phyloP scores from a whole-genome alignment of 129 eudicot species.

The Ambrosia artemisiifolia region DNA sequence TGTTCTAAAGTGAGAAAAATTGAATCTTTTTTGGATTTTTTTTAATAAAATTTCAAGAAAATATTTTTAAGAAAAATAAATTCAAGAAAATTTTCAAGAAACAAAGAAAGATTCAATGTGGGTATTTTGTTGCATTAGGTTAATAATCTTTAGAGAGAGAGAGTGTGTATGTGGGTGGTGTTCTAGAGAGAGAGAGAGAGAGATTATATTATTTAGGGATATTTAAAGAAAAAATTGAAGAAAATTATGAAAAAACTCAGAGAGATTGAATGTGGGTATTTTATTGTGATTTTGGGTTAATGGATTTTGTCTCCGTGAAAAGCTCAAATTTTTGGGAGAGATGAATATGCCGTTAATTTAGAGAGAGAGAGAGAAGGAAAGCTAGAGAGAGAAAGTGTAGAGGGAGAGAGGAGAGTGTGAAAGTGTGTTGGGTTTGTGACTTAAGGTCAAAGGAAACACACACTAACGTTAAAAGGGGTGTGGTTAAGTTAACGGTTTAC shows the following conservation, averaged over 20 bases:
- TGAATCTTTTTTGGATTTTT: slow-evolving; percentile 22
- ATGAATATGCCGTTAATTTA: slow-evolving; percentile 38
- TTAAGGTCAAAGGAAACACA: slow-evolving; percentile 34
- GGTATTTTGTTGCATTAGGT: neutral
- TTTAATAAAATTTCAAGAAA: slow-evolving; percentile 14
- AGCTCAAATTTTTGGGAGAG: slow-evolving; percentile 29
- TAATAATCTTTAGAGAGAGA: neutral
- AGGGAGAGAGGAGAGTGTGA: neutral
- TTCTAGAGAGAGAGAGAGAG: neutral
- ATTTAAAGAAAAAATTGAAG: neutral
- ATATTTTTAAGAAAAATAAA: neutral
- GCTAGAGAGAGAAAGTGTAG: neutral
- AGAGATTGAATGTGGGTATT: neutral
- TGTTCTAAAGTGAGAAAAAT: slow-evolving; percentile 15
- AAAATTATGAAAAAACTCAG: neutral
- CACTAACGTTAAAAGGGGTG: slow-evolving; percentile 16
- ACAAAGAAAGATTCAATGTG: slow-evolving; percentile 21
- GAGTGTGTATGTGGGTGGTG: neutral
- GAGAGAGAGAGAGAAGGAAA: slow-evolving; percentile 14
- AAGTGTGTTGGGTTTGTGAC: slow-evolving; percentile 2
- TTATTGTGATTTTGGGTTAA: slow-evolving; percentile 6
- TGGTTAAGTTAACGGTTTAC: slow-evolving; percentile 13
- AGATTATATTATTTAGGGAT: neutral
- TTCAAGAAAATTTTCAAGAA: slow-evolving; percentile 4
- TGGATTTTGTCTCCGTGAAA: slow-evolving; percentile 32